A percentile compares a stretch with the other conserved stretches of the same genome.
Conservation (phyloP, 2,329 filamentous ascomycete species). For the Colletotrichum sp. region DNA sequence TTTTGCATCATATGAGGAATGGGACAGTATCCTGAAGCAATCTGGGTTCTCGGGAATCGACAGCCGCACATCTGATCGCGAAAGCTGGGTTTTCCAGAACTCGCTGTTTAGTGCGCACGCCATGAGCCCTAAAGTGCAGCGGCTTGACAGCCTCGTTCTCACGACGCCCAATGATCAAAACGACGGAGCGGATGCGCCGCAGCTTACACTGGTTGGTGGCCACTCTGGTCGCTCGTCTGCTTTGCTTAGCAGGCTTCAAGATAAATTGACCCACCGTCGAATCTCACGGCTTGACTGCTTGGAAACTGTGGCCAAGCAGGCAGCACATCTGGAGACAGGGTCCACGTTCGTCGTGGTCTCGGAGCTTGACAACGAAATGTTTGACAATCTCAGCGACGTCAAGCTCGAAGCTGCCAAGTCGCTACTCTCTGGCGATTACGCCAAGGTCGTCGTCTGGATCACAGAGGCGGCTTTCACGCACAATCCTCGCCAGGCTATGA, state of each 20-base stretch:
- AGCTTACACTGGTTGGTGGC: neutral
- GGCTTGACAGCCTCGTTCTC: neutral
- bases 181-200: neutral
- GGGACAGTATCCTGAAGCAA: slow-evolving; percentile 28
- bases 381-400: slow-evolving; percentile 27
- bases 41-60: slow-evolving; percentile 26
- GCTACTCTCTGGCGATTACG: slow-evolving; percentile 1
- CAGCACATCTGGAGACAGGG: neutral
- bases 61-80: neutral
- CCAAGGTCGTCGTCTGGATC: slow-evolving; percentile 24
- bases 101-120: neutral
- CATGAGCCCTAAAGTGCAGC: neutral
- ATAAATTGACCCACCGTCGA: neutral
- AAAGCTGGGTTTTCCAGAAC: neutral
- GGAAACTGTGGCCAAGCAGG: neutral
- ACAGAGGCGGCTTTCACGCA: slow-evolving; percentile 18
- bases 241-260: neutral
- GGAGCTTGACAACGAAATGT: slow-evolving; percentile 25
- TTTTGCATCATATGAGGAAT: slow-evolving; percentile 24
- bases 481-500: slow-evolving; percentile 22
- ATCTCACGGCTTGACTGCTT: neutral
- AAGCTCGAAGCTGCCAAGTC: neutral
- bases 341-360: slow-evolving; percentile 10
- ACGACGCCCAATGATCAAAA: neutral
- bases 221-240: neutral